Base-by-base conservation (phyloP, 2,329 filamentous ascomycete species). In the Aspergillus proliferans region DNA sequence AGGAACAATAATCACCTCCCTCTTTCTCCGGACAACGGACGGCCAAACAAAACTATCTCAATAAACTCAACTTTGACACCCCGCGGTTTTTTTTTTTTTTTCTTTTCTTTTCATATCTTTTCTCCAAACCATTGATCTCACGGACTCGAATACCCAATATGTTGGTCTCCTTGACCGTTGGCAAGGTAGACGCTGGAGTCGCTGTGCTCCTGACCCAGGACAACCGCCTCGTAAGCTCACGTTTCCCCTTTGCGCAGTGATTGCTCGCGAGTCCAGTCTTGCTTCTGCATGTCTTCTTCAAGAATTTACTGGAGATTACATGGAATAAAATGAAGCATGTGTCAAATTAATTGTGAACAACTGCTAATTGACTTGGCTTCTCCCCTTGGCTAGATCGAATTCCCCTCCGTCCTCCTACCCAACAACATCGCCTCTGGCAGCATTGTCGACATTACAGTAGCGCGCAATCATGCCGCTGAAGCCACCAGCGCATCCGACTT, bases 171-270 rank as follows among this genome's bases (percentile, higher is more conserved):
- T 81, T 98, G 68, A 97, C 92, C 45, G 93, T 98, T 72, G 93
- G 93, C 78, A 98, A 98, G 77, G 93, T 98, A 73, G 93, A 98
- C 73, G 93, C 93, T 64, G 93, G 93, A 73, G 92, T 98, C 67
- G 95, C 93, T 45, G 93, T 98, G 54, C 85, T 98, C 48, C 77
- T 98, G 65, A 98, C 93, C 43, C 87, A 95, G 67, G 93, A 98
- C 72, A 97, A 97, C 74, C 86, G 93, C 67, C 80, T 98, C 63
- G 92, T 96, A 82, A 65, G 85, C 71, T 52, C 42, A 30, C 52
- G 49, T 46, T 30, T 30, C 42, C 52, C 52, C 57, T 52, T 46
- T 54, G 49, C 47, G 38, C 43, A 43, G 30, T 41, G 14, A 39
- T 34, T 22, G 15, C 36, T 42, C 26, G 39, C 39, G 9, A 21